These are phyloP conservation scores for Theileria equi DNA, from an alignment of 169 alveolate genomes.

Conservation along the genomic window DNA sequence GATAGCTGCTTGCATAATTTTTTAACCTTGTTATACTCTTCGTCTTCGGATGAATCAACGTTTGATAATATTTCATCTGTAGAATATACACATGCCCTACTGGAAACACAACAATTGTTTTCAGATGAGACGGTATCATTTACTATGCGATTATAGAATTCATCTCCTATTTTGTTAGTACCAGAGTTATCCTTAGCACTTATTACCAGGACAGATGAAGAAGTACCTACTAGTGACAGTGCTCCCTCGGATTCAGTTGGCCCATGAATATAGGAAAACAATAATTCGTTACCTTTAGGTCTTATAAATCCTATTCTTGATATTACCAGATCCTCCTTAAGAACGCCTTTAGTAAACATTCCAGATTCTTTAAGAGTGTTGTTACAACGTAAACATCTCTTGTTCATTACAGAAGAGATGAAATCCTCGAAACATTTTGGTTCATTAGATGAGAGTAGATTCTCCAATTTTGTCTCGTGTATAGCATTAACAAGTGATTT, in stretches of 20 bases:
- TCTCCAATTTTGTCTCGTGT: neutral
- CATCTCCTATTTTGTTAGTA: too few species aligned
- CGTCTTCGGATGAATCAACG: neutral
- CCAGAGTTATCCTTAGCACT: too few species aligned
- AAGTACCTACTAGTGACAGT: constrained; percentile 19
- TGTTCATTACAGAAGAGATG: neutral
- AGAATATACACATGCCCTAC: constrained; percentile 15
- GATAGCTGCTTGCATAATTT: constrained; percentile 17
- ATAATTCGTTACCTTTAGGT: constrained; percentile 1
- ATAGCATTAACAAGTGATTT: constrained; percentile 33
- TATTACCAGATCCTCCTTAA: constrained; percentile 17
- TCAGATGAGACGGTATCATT: neutral
- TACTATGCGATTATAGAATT: neutral
- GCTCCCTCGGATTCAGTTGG: constrained; percentile 9
- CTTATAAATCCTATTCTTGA: constrained; percentile 32
- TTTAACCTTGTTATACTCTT: constrained; percentile 5
- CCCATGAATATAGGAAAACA: constrained; percentile 36
- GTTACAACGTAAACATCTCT: constrained; percentile 14
- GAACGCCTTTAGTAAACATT: constrained; percentile 3
- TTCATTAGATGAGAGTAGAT: neutral
- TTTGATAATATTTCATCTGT: neutral
- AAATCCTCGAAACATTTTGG: neutral
- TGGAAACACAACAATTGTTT: constrained; percentile 11
- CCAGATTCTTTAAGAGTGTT: constrained; percentile 33
- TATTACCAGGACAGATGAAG: constrained; percentile 17